Base-by-base conservation (phyloP, 1,139 yeast genomes). In the Sugiyamaella paludigena region DNA sequence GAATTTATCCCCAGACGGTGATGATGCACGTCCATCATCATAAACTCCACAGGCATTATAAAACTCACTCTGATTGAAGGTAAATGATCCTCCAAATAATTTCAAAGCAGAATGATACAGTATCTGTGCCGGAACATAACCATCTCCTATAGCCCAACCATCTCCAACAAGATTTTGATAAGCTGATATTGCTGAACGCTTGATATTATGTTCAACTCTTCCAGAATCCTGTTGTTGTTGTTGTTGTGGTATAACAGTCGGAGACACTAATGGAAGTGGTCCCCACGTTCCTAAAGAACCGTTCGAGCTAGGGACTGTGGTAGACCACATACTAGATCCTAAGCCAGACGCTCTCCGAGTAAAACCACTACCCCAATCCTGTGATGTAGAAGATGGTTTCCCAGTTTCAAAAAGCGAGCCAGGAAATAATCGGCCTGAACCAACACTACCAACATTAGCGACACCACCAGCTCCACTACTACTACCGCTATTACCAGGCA, bases 71-170 rank as follows among this genome's bases (percentile, higher is more conserved):
- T 61, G 68, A 31, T 53, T 59, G 45, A 65, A 48, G 10, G 45
- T 47, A 16, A 30, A 46, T 48, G 39, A 32, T 13, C 41, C 49
- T 29, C 56, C 60, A 28, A 58, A 55, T n/a, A 47, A 46, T 37
- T 62, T 55, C 32, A 47, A 51, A 2, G 68, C 57, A 3, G 65
- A 54, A 29, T 65, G 66, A 51, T 57, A 66, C 19, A 67, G 56
- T n/a, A 61, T 60, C 41, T 67, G 71, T 2, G 65, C 61, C 1
- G 70, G 68, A 11, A 67, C 64, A 47, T 52, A 66, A 12, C 71
- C 70, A 42, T 67, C 70, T 3, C 53, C 58, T 1, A 57, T 54
- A 4, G 60, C 53, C 52, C 59, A 52, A 7, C 67, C 63, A 10
- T 62, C 61, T 24, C 46, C 33, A 6, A 53, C 48, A 12, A 62